Conservation (phyloP, 768 basidiomycete species). For the Tephrocybe sp. region DNA sequence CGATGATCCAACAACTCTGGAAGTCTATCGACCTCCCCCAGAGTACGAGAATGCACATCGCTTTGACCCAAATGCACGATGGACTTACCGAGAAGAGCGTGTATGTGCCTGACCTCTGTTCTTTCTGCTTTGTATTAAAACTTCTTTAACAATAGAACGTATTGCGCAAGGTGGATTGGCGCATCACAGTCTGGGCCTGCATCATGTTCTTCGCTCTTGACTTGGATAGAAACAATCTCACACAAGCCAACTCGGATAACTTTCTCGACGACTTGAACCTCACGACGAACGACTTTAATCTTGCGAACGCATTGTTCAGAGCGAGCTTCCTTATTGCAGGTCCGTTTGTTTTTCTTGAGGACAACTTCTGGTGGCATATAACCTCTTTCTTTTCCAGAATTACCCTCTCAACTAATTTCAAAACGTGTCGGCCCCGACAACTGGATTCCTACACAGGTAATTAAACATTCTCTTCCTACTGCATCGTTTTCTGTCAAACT, state of each 20-base stretch:
- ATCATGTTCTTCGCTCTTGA: slow-evolving; percentile 67
- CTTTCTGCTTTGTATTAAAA: background rate
- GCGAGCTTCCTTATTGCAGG: slow-evolving; percentile 46
- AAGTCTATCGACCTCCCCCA: slow-evolving; percentile 51
- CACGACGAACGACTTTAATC: slow-evolving; percentile 64
- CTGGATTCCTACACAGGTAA: slow-evolving; percentile 62
- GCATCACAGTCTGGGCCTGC: slow-evolving; percentile 60
- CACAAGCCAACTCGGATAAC: slow-evolving; percentile 70
- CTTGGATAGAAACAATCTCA: slow-evolving; percentile 59
- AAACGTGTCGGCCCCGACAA: slow-evolving; percentile 69
- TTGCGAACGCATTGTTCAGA: slow-evolving; percentile 61
- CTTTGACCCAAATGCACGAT: slow-evolving; percentile 65
- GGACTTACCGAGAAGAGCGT: slow-evolving; percentile 72
- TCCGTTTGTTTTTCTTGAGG: too few species aligned
- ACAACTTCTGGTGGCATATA: too few species aligned
- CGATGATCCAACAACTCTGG: slow-evolving; percentile 51
- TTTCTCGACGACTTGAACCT: slow-evolving; percentile 59
- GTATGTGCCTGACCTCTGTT: slow-evolving; percentile 25
- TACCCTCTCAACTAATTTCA: slow-evolving; percentile 68
- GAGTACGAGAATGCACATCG: slow-evolving; percentile 61
- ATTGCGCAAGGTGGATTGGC: slow-evolving; percentile 60
- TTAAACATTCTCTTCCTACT: background rate
- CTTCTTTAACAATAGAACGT: slow-evolving; percentile 31
- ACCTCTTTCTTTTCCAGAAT: slow-evolving; percentile 33
- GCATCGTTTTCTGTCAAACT: slow-evolving; percentile 15